These are phyloP conservation scores for Eurotiales sp. DNA, from an alignment of 2,329 filamentous ascomycete species.

Conservation along the genomic window DNA sequence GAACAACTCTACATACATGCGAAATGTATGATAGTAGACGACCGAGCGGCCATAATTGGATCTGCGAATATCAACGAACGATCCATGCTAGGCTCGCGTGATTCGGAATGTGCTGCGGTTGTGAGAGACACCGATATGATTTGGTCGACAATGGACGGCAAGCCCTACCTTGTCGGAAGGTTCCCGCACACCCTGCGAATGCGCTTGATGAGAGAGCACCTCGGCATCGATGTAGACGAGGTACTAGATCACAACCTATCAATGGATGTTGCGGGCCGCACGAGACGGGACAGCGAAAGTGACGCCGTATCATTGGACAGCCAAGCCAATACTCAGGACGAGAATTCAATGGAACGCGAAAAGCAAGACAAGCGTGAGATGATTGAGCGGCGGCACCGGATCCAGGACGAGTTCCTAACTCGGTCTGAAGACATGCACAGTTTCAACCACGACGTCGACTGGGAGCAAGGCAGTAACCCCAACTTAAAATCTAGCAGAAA, in stretches of 20 bases:
- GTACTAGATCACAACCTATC: conserved; percentile 75
- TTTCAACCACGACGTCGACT: conserved; percentile 72
- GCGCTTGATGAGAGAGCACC: conserved; percentile 91
- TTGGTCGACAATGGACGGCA: conserved; percentile 83
- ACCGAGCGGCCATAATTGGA: conserved; percentile 87
- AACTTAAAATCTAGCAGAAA: conserved; percentile 55
- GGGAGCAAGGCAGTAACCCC: conserved; percentile 56
- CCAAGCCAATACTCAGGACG: conserved; percentile 23
- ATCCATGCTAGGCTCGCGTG: conserved; percentile 85
- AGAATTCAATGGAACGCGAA: conserved; percentile 31
- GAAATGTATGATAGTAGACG: conserved; percentile 94
- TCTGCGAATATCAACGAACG: conserved; percentile 99
- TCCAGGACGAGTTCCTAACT: conserved; percentile 56
- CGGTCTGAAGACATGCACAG: conserved; percentile 58
- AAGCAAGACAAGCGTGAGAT: conserved; percentile 40
- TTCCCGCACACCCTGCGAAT: conserved; percentile 92
- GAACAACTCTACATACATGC: conserved; percentile 98
- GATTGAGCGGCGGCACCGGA: conserved; percentile 40
- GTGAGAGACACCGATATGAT: conserved; percentile 93
- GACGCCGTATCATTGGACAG: conserved; percentile 19
- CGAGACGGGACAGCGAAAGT: conserved; percentile 55
- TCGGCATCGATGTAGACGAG: conserved; percentile 92
- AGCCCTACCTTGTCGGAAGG: conserved; percentile 82
- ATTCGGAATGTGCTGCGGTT: conserved; percentile 87
- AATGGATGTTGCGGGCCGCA: conserved; percentile 59